Base-by-base conservation (phyloP, 2,329 filamentous ascomycete genomes). In the Cladosporium colombiae region DNA sequence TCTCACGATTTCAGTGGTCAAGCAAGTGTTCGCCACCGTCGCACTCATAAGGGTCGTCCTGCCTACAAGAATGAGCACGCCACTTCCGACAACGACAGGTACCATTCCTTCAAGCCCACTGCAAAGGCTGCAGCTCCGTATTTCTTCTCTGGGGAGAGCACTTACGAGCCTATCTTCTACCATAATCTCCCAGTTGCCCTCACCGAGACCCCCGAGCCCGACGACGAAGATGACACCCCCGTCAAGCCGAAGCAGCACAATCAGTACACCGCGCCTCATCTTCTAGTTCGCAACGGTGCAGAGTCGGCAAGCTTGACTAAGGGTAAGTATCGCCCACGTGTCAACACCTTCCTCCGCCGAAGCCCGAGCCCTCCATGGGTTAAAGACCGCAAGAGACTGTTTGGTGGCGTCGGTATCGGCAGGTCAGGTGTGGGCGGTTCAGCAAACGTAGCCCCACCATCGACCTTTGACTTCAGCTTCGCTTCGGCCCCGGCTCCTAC, bases 31-130 rank as follows among this genome's bases (percentile, higher is more conserved):
- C 74, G 71, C 18, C 55, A 66, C 2, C 69, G 67, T 16, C 73
- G 79, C n/a, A 64, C 68, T 23, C 78, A 80, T 62, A 71, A 78
- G n/a, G 80, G 79, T 4, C 75, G 77, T 4, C 69, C 75, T 11
- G 79, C 78, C 2, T 66, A 74, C 58, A 64, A 62, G 33, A 62
- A 70, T n/a, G 31, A 65, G 5, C 44, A 68, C 18, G 68, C 64
- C 4, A 52, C 62, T 27, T 70, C 69, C 3, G 66, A 70, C 13
- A 37, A 29, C 40, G 66, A 64, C 5, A 66, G 62, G 21, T 72
- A 68, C 62, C 65, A 71, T 37, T 66, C 49, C 21, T 58, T 66
- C 31, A 53, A 59, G 13, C 33, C 67, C 1, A 69, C 67, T 16
- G 69, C 66, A 8, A 65, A 65, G 16, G 25, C 35, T 16, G 29